These are phyloP conservation scores for Omphalotus guepiniiformis DNA, from an alignment of 768 basidiomycete genomes.

Conservation along the genomic window DNA sequence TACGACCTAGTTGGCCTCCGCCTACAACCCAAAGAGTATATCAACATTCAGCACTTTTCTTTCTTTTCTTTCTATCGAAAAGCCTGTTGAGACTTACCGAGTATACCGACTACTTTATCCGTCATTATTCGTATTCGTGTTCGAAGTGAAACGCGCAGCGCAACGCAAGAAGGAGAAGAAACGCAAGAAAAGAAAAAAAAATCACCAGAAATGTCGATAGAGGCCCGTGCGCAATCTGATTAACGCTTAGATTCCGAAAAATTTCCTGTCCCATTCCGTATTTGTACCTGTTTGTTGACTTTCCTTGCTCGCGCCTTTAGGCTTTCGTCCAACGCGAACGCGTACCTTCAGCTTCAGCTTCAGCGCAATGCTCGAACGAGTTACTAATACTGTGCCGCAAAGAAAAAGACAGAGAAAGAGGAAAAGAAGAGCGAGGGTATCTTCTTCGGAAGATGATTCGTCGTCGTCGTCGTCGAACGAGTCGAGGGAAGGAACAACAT, in stretches of 20 bases:
- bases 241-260: background rate
- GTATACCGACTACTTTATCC: conserved; percentile 45
- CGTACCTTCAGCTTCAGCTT: too few species aligned
- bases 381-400: background rate
- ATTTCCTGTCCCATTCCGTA: conserved; percentile 1
- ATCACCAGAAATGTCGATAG: too few species aligned
- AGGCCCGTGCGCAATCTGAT: too few species aligned
- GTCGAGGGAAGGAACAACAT: background rate
- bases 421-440: conserved; percentile 45
- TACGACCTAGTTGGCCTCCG: conserved; percentile 95
- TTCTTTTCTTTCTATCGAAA: too few species aligned
- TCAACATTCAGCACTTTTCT: background rate
- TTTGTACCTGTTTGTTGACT: too few species aligned
- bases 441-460: conserved; percentile 35
- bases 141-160: too few species aligned
- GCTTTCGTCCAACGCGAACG: too few species aligned
- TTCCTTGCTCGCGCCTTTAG: too few species aligned
- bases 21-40: conserved; percentile 41
- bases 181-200: too few species aligned
- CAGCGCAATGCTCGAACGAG: too few species aligned
- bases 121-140: too few species aligned
- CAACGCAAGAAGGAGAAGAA: too few species aligned
- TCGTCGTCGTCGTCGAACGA: conserved; percentile 24
- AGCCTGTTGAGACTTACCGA: conserved; percentile 39
- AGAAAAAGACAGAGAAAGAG: conserved; percentile 34